These are phyloP conservation scores for Kalmusia sp. DNA, from an alignment of 2,329 filamentous ascomycete species.

Conservation along the genomic window DNA sequence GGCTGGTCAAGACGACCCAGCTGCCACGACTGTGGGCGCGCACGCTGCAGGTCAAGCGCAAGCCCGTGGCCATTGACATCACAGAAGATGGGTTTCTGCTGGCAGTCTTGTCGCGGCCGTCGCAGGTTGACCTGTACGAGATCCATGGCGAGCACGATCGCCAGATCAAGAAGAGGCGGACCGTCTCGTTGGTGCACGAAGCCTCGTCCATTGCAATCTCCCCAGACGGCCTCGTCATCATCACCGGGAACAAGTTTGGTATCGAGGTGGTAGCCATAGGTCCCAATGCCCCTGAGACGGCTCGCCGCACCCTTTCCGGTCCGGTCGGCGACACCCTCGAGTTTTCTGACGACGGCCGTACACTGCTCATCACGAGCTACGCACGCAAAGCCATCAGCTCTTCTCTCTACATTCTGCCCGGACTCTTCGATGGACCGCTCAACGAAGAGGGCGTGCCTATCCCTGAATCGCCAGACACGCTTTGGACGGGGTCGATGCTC, in stretches of 20 bases:
- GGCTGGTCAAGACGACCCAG: constrained; percentile 45
- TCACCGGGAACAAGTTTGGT: constrained; percentile 85
- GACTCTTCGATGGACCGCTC: constrained; percentile 48
- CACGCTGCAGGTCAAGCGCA: constrained; percentile 46
- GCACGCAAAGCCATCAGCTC: constrained; percentile 44
- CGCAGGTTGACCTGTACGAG: constrained; percentile 87
- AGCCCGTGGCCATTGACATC: constrained; percentile 70
- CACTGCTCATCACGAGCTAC: constrained; percentile 47
- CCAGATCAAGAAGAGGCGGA: constrained; percentile 71
- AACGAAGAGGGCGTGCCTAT: constrained; percentile 49
- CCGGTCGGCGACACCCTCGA: constrained; percentile 45
- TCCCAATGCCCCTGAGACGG: constrained; percentile 58
- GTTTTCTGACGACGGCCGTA: constrained; percentile 50
- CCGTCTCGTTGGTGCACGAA: constrained; percentile 78
- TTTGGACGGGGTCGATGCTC: constrained; percentile 50
- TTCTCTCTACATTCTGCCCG: constrained; percentile 47
- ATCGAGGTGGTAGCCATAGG: constrained; percentile 84
- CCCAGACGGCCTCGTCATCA: constrained; percentile 80
- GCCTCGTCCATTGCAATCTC: constrained; percentile 82
- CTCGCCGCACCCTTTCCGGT: constrained; percentile 44
- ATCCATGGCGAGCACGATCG: constrained; percentile 56
- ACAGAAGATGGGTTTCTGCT: constrained; percentile 78
- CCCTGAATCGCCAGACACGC: constrained; percentile 42
- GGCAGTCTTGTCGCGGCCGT: constrained; percentile 80
- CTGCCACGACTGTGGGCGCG: constrained; percentile 45